phyloP scores from a whole-genome alignment of 2,329 filamentous ascomycete genomes.

The Monascus ruber region DNA sequence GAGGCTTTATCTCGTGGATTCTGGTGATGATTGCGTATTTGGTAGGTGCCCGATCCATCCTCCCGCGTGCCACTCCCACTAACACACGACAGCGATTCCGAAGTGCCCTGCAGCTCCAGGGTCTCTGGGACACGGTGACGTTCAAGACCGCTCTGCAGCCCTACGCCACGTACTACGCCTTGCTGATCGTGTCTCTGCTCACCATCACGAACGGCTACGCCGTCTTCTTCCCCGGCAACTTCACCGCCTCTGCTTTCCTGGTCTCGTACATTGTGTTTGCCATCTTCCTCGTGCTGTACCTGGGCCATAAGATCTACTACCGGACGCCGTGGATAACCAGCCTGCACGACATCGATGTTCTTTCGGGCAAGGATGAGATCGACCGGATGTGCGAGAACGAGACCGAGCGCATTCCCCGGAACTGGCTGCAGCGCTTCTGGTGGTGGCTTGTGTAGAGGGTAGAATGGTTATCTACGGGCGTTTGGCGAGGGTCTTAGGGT shows the following conservation, averaged over 20 bases:
- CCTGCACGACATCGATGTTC: constrained; percentile 33
- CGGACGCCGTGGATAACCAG: constrained; percentile 19
- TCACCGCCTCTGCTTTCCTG: constrained; percentile 38
- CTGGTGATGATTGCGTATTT: constrained; percentile 36
- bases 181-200: constrained; percentile 37
- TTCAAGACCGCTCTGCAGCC: constrained; percentile 43
- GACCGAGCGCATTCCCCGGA: constrained; percentile 29
- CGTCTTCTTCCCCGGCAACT: constrained; percentile 39
- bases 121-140: constrained; percentile 33
- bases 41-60: constrained; percentile 2
- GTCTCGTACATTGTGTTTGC: constrained; percentile 45
- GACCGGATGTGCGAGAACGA: constrained; percentile 34
- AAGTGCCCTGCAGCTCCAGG: constrained; percentile 40
- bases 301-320: constrained; percentile 26
- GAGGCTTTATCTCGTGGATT: constrained; percentile 29
- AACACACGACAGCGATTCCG: constrained; percentile 37
- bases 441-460: constrained; percentile 37
- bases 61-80: constrained; percentile 36
- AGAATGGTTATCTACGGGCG: neutral
- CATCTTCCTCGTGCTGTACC: constrained; percentile 36
- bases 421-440: constrained; percentile 34
- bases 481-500: too few relatives aligned
- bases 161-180: constrained; percentile 40
- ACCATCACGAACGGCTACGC: constrained; percentile 49
- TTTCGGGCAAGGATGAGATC: constrained; percentile 35